Evolutionary conservation across 352 stramenopile species (phyloP), one percentile per base, ranked within the genome.

Genomic region (Elongisporangium prolatum): DNA sequence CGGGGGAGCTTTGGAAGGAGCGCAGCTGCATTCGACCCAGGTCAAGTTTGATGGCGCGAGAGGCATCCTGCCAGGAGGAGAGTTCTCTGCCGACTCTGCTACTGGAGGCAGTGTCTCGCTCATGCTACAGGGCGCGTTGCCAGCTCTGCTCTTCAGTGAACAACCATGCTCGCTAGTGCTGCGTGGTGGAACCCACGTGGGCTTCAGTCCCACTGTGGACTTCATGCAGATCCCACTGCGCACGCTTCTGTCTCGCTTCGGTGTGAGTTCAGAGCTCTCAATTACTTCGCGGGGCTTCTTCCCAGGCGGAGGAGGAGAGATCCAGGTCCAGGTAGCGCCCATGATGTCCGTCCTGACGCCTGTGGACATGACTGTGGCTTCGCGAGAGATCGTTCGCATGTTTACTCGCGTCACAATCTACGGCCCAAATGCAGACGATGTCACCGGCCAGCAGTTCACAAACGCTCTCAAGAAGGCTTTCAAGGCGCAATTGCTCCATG

Each of bases 71-170:
- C 20, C 21, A 10, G 68, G 63, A 22, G 63, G 61, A 3, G 51
- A 37, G 0, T 72, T 82, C 10, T 54, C 58, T 37, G 73, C 71
- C n/a, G 65, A 54, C 13, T 84, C 81, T 2, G 63, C 69, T 18
- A 89, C 76, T 1, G 74, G 76, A 21, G 77, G 82, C 4, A 87
- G 74, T 50, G 59, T 89, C 5, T 77, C 77, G 8, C 57, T 91
- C 9, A 89, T 89, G 75, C 67, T 89, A 21, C 82, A 91, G 57
- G 77, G 82, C 40, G 72, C 67, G 14, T 50, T 89, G 8, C 79
- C 82, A 0, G 67, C 79, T 3, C 60, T 86, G 49, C 50, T 77
- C 2, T 86, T 83, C 49, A 64, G 72, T 44, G 49, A 48, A 0
- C 50, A 48, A 0, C 50, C 63, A 0, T 72, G 67, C 10, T 60